A percentile compares a stretch with the other conserved stretches of the same genome.
Evolutionary conservation across 169 alveolate species (phyloP).

Genomic region (Plasmodium billcollinsi): DNA sequence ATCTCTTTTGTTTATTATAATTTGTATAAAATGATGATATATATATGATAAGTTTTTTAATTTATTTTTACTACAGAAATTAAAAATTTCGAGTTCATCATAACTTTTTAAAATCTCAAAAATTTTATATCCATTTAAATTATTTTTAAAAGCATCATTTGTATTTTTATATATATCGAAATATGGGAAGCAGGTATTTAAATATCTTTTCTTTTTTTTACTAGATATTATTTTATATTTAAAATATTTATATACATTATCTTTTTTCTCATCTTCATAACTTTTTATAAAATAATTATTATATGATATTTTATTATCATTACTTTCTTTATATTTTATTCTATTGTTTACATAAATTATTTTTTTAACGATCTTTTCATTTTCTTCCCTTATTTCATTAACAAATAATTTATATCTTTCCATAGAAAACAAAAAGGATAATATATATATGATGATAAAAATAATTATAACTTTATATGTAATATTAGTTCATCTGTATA

Average conservation of each 20-base stretch:
- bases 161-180: conserved; percentile 60
- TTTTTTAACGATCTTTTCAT: conserved; percentile 23
- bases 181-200: conserved; percentile 20
- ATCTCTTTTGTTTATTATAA: conserved; percentile 42
- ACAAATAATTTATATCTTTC: conserved; percentile 31
- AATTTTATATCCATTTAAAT: conserved; percentile 27
- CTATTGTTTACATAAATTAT: conserved; percentile 27
- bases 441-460: conserved; percentile 85
- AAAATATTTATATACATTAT: conserved; percentile 46
- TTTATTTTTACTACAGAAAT: conserved; percentile 15
- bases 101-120: conserved; percentile 22
- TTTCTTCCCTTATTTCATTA: conserved; percentile 26
- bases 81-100: conserved; percentile 33
- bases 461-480: conserved; percentile 18
- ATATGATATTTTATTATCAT: not conserved
- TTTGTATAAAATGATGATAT: conserved; percentile 31
- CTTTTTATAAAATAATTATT: conserved; percentile 46
- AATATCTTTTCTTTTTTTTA: conserved; percentile 34
- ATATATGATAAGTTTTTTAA: not conserved
- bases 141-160: conserved; percentile 55
- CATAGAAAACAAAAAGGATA: not conserved
- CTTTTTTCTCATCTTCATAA: conserved; percentile 31
- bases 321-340: conserved; percentile 12
- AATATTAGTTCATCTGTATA: too few species aligned
- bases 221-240: conserved; percentile 28